phyloP scores from a whole-genome alignment of 495 filamentous ascomycete genomes.

The Neurospora tetrasperma region DNA sequence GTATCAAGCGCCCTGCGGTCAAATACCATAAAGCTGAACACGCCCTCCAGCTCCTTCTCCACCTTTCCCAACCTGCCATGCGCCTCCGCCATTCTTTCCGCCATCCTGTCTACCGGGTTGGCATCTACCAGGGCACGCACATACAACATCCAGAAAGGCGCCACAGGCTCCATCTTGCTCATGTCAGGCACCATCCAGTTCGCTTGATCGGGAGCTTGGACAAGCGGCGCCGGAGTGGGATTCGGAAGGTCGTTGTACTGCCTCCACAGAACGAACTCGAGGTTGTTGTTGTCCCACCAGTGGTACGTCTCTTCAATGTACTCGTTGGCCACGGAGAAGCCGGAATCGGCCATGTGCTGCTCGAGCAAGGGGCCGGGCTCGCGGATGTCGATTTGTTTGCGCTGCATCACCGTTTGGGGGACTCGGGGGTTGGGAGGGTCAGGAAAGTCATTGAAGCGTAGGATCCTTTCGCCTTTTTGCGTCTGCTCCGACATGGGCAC shows the following conservation, averaged over 20 bases:
- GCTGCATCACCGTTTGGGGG: conserved; percentile 22
- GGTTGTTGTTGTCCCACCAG: conserved; percentile 29
- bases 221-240: conserved; percentile 3
- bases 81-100: conserved; percentile 30
- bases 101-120: conserved; percentile 16
- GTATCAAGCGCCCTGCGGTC: conserved; percentile 36
- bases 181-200: conserved; percentile 11
- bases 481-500: not conserved
- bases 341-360: conserved; percentile 18
- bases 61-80: conserved; percentile 24
- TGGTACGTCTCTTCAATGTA: conserved; percentile 34
- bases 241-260: conserved; percentile 19
- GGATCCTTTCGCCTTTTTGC: conserved; percentile 11
- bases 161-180: conserved; percentile 12
- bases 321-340: conserved; percentile 17
- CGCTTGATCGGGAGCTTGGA: conserved; percentile 5
- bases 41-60: conserved; percentile 23
- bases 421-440: conserved; percentile 25
- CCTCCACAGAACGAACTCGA: conserved; percentile 29
- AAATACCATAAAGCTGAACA: conserved; percentile 34
- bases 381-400: conserved; percentile 26
- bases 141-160: conserved; percentile 27
- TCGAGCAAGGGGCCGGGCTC: conserved; percentile 8
- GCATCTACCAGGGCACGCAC: conserved; percentile 33
- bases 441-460: conserved; percentile 35